Evolutionary conservation across 2,329 filamentous ascomycete species (phyloP), one percentile per base, ranked within the genome.

Genomic region (Macrophomina pseudophaseolina): DNA sequence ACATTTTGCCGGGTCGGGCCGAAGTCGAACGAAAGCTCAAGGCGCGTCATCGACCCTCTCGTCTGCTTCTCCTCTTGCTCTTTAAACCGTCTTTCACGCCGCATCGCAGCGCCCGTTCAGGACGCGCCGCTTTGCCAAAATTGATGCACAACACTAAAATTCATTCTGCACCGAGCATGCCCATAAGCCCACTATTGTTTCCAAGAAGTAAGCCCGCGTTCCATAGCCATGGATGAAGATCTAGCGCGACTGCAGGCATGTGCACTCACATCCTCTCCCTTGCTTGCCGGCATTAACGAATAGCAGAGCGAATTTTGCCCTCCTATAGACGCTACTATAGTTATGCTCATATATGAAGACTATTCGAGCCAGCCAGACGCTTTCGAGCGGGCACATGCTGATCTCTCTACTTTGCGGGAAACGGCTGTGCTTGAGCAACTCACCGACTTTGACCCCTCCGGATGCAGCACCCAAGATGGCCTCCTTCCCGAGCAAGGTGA

Each of bases 361-460:
- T 92, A 88, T 77, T 86, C 93, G 71, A 80, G 94, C 18, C 75
- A 79, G 2, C 77, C 87, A 28, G 72, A 84, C 0, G 75, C 79
- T 0, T 80, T 88, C 38, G 74, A 84, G 2, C 79, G 82, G 9
- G 87, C 89, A 2, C 85, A 85, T 35, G 74, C 80, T n/a, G 83
- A 85, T 0, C 82, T 97, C 1, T 83, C 90, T n/a, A 77, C 80
- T 1, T 79, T 97, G 14, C 90, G 90, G 62, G 81, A 86, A 35
- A 81, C 85, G 67, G 92, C 91, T 0, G 75, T 81, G 0, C 79
- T 80, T 1, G 90, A 95, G 74, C 91, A 95, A 73, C 86, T 88
- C 16, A 88, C 87, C 9, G 89, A 88, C 0, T 97, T 97, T 74
- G 92, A 95, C 70, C 87, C 91, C 0, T 92, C 91, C 38, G 92